A percentile compares a stretch with the other conserved stretches of the same genome.
Evolutionary conservation across 305 asterid species (phyloP).

Genomic region (Solanum hybrid): DNA sequence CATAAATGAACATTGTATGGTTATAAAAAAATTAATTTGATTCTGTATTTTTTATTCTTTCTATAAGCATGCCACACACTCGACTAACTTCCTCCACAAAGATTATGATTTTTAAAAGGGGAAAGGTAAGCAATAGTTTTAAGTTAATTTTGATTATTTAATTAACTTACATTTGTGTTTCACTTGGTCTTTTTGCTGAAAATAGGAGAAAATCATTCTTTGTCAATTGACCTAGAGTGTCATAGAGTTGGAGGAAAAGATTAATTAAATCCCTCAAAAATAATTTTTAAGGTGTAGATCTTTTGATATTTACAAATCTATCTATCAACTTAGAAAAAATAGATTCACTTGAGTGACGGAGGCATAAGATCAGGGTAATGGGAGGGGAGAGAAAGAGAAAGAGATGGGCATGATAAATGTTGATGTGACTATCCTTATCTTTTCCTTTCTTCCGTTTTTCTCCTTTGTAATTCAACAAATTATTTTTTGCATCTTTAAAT

Average conservation of each 20-base stretch:
- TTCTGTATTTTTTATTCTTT: background rate
- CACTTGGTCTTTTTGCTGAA: background rate
- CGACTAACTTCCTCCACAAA: background rate
- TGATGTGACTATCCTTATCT: background rate
- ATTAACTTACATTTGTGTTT: background rate
- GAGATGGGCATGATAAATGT: background rate
- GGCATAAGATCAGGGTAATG: background rate
- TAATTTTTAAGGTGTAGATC: background rate
- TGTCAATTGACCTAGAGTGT: background rate
- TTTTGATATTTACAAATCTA: background rate
- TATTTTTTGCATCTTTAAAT: too few species aligned
- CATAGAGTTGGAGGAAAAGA: background rate
- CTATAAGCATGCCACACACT: background rate
- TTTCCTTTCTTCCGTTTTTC: background rate
- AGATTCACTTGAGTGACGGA: background rate
- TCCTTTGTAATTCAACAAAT: too few species aligned
- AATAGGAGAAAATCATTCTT: background rate
- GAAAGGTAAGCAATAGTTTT: background rate
- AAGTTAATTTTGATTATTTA: background rate
- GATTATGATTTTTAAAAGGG: background rate
- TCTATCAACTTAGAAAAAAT: background rate
- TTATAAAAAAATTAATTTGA: background rate
- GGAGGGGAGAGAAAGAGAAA: background rate
- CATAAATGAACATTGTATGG: too few species aligned
- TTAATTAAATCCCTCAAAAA: background rate